A percentile compares a stretch with the other conserved stretches of the same genome.
These are phyloP conservation scores for Sphenostylis stenocarpa DNA, from an alignment of 306 rosid species.

Conservation along the genomic window DNA sequence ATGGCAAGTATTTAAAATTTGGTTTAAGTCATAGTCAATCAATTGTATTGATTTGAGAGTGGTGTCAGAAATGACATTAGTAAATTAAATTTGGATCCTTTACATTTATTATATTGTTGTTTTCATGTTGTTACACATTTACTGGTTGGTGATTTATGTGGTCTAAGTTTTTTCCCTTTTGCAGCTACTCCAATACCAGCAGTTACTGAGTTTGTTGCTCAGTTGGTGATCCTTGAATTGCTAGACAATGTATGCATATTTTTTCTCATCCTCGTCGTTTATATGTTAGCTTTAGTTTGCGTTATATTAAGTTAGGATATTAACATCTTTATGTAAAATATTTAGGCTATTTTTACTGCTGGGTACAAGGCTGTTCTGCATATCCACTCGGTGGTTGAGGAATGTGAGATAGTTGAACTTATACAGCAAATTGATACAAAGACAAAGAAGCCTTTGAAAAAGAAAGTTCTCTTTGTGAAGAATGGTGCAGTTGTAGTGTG, in stretches of 20 bases:
- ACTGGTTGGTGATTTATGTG: constrained; percentile 1
- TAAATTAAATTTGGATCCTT: constrained; percentile 7
- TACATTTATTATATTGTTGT: background rate
- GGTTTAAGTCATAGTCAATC: background rate
- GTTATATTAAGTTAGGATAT: background rate
- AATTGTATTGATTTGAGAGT: background rate
- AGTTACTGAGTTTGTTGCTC: constrained; percentile 81
- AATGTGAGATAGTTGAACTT: constrained; percentile 95
- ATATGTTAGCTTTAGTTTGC: constrained; percentile 10
- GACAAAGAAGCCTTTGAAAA: constrained; percentile 86
- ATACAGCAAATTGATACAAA: constrained; percentile 86
- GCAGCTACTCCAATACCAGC: constrained; percentile 76
- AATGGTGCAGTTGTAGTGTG: constrained; percentile 82
- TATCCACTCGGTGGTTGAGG: constrained; percentile 91
- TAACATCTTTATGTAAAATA: constrained; percentile 21
- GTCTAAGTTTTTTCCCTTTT: constrained; percentile 23
- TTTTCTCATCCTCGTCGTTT: background rate
- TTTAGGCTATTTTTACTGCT: constrained; percentile 98
- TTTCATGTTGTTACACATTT: background rate
- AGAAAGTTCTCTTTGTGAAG: constrained; percentile 86
- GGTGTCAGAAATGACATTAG: background rate
- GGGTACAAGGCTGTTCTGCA: constrained; percentile 98
- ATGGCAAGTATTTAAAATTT: background rate
- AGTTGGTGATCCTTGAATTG: constrained; percentile 87
- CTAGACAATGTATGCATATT: constrained; percentile 69